Conservation (phyloP, 2,329 filamentous ascomycete genomes). For the Sporothrix curviconia region DNA sequence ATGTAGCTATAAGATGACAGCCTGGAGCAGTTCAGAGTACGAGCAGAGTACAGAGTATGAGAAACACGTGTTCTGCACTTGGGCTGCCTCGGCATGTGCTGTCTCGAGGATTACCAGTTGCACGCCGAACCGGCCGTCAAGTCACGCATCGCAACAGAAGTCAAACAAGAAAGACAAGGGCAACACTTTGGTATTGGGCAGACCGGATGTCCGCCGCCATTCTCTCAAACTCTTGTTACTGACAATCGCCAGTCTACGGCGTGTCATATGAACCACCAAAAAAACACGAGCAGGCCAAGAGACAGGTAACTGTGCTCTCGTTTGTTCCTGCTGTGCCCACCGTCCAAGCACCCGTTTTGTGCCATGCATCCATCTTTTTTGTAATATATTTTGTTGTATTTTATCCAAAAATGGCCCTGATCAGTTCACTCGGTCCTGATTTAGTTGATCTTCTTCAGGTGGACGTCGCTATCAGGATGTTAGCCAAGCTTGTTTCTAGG, state of each 20-base stretch:
- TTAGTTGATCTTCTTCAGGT: slow-evolving; percentile 29
- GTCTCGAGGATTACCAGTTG: no score
- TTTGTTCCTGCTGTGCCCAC: background rate
- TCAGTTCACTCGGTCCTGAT: background rate
- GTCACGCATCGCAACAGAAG: background rate
- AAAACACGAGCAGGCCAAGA: no score
- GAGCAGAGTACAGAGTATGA: no score
- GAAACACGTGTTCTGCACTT: no score
- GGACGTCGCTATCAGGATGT: slow-evolving; percentile 26
- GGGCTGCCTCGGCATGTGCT: no score
- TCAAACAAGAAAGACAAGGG: background rate
- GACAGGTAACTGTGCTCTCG: background rate
- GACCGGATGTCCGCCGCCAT: background rate
- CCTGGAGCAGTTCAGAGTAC: no score
- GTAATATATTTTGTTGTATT: background rate
- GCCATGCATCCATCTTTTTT: background rate
- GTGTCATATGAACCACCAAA: background rate
- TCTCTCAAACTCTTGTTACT: background rate
- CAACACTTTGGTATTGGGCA: slow-evolving; percentile 5
- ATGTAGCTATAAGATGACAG: no score
- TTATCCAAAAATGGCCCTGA: background rate
- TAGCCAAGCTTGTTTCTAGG: slow-evolving; percentile 11
- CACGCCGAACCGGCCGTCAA: no score
- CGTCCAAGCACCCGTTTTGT: background rate
- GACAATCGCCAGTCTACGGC: background rate